Conservation (phyloP, 306 rosid genomes). For the Glycine tomentella region DNA sequence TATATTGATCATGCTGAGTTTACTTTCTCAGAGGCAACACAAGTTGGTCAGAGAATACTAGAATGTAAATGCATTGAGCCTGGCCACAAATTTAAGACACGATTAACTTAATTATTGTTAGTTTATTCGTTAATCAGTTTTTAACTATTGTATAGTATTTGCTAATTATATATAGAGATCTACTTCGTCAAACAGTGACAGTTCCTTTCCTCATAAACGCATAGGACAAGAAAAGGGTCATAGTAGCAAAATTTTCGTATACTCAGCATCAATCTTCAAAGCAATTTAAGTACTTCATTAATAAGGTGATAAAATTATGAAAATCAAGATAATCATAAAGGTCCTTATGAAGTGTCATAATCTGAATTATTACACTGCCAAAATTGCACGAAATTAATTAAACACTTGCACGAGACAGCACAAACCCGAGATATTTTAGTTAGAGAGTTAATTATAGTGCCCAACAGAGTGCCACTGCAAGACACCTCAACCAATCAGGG, state of each 20-base stretch:
- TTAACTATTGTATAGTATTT: background rate
- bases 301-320: background rate
- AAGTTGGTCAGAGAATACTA: background rate
- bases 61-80: background rate
- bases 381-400: background rate
- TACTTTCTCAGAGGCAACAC: conserved; percentile 1
- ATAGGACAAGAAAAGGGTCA: background rate
- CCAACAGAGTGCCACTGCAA: background rate
- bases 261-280: background rate
- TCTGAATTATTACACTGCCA: background rate
- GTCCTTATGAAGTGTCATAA: background rate
- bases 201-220: conserved; percentile 3
- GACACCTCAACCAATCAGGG: conserved; percentile 8
- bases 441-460: background rate
- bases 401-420: background rate
- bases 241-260: background rate
- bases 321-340: background rate
- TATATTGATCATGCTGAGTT: background rate
- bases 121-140: background rate
- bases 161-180: background rate
- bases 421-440: background rate
- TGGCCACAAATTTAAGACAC: background rate
- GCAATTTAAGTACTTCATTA: background rate
- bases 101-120: background rate
- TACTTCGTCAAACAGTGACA: conserved; percentile 20